Evolutionary conservation across 2,329 filamentous ascomycete species (phyloP), one percentile per base, ranked within the genome.

Genomic region (Penicillium sp.): DNA sequence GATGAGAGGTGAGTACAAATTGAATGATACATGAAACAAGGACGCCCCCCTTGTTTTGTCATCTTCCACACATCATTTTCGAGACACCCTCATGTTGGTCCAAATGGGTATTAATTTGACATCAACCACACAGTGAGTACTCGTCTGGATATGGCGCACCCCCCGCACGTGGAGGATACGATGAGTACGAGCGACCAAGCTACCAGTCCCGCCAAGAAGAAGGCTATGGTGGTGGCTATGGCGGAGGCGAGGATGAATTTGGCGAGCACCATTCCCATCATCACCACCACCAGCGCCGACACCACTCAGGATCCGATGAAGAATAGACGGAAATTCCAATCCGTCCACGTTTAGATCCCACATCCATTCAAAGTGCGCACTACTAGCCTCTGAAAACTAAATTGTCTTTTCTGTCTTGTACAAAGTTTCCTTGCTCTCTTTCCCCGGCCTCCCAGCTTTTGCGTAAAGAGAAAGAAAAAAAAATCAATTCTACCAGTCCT

Each of bases 401-500:
- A 32, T 44, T 44, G 18, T 18, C 18, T 18, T 18, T 18, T 18
- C 18, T 18, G 18, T 18, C 18, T 18, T 18, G 18, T 18, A 18
- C 18, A 18, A 18, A 18, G 18, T 18, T 18, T 18, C 18, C 18
- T 18, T 18, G 18, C 18, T 18, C 18, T 18, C 18, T 18, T 18
- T 18, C 18, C 18, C 18, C 18, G 18, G 18, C 18, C 18, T 18
- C 18, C 18, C 18, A 18, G 3, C 18, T 18, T 18, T 18, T 18
- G 18, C 18, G 18, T 18, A 18, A 18, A 18, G 18, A 18, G 18
- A 18, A 18, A 11, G 25, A 33, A 13, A 35, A 35, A 24, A 37
- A 9, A n/a, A 5, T 35, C 11, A 5, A 37, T 8, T 54, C 53
- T 61, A 76, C 73, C 73, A 76, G 56, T 71, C 59, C 46, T 69